Evolutionary conservation across 805 yeast species (phyloP), one percentile per base, ranked within the genome.

Genomic region (Teunomyces atbi): DNA sequence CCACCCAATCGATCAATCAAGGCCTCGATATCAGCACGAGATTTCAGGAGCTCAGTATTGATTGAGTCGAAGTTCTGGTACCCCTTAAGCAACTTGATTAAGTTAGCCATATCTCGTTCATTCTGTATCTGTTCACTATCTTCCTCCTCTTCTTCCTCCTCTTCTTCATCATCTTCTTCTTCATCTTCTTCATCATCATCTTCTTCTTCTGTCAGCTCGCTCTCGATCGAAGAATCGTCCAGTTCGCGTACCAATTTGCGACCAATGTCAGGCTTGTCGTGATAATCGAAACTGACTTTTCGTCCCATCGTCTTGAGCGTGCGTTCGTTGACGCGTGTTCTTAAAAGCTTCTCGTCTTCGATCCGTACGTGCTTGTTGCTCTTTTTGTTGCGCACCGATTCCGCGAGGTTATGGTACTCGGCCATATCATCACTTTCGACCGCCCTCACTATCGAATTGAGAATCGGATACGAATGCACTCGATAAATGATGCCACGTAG

Each of bases 401-500:
- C 49, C 11, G 43, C 43, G 10, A 50, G 30, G 16, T 28, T 34
- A 8, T 45, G 50, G 28, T 51, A 53, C 37, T 57, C 60, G 26
- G 49, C 49, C 4, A 46, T 54, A 21, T 55, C 61, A 13, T 52
- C 57, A 35, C 53, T 60, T 40, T 74, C 78, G 2, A 69, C 57
- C 0, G 71, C 62, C 35, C 66, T 64, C n/a, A 66, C 64, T 11
- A 75, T 58, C 37, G 66, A 62, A 29, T 64, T 69, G 44, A 80
- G 62, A 1, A 88, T 67, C 0, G 98, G 97, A 58, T 81, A 88
- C 16, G 90, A 71, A 45, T 86, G 78, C 1, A 90, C 86, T 43
- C 97, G 68, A 60, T 90, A 90, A 6, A 95, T 84, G 5, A 94
- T 58, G 0, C 96, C 89, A 50, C 89, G 78, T 19, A 89, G 70